phyloP scores from a whole-genome alignment of 2,329 filamentous ascomycete species.

The Alternaria angustiovoidea region DNA sequence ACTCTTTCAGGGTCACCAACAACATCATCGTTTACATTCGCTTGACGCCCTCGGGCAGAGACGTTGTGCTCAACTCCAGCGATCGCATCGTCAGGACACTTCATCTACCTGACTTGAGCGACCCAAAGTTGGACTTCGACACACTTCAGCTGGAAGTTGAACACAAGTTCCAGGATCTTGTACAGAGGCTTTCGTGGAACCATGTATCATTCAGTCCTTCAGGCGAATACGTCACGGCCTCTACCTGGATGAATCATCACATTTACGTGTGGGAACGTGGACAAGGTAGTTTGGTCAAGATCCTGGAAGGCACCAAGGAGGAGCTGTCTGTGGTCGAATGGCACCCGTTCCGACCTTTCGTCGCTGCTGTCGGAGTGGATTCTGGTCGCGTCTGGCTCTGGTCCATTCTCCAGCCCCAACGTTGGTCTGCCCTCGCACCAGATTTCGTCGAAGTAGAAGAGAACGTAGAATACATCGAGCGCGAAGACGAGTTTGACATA shows the following conservation, averaged over 20 bases:
- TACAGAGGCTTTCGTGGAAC: slow-evolving; percentile 95
- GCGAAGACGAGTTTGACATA: slow-evolving; percentile 97
- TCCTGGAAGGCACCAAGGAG: slow-evolving; percentile 95
- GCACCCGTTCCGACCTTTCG: slow-evolving; percentile 87
- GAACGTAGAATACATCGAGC: slow-evolving; percentile 95
- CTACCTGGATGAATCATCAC: slow-evolving; percentile 97
- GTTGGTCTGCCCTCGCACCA: slow-evolving; percentile 95
- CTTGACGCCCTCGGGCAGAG: slow-evolving; percentile 82
- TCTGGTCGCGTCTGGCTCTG: slow-evolving; percentile 94
- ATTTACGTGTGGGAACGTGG: slow-evolving; percentile 98
- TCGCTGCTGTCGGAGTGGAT: slow-evolving; percentile 91
- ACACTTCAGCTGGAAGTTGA: slow-evolving; percentile 90
- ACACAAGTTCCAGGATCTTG: slow-evolving; percentile 98
- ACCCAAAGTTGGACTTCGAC: slow-evolving; percentile 75
- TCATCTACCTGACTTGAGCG: slow-evolving; percentile 76
- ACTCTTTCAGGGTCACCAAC: slow-evolving; percentile 86
- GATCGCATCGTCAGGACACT: slow-evolving; percentile 96
- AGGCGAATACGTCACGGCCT: slow-evolving; percentile 94
- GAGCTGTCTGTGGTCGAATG: slow-evolving; percentile 97
- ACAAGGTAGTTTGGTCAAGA: slow-evolving; percentile 92
- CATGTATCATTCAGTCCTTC: slow-evolving; percentile 94
- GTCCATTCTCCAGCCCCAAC: slow-evolving; percentile 93
- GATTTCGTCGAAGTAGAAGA: slow-evolving; percentile 98
- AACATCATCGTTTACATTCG: slow-evolving; percentile 89
- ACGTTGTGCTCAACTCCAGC: slow-evolving; percentile 89